Evolutionary conservation across 2,329 filamentous ascomycete genomes (phyloP).

Genomic region (Biscogniauxia sp.): DNA sequence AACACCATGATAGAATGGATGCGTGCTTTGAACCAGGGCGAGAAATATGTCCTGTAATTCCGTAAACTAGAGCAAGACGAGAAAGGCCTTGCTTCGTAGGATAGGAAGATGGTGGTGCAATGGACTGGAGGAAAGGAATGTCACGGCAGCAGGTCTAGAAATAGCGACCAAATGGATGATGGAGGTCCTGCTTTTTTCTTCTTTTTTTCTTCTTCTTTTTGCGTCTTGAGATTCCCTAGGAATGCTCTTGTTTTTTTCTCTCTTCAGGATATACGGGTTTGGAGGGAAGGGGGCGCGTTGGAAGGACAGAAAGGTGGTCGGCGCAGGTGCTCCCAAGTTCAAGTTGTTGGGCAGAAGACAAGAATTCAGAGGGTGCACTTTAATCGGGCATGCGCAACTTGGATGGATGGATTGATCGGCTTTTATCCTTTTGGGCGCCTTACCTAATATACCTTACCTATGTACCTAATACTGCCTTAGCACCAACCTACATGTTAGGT

Average conservation of each 20-base stretch:
- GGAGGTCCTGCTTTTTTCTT: not conserved
- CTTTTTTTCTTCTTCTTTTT: not conserved
- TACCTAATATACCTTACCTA: not conserved
- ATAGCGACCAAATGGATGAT: constrained; percentile 4
- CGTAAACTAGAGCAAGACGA: constrained; percentile 16
- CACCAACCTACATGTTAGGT: no score
- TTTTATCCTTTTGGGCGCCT: not conserved
- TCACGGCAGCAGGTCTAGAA: constrained; percentile 16
- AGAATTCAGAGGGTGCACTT: not conserved
- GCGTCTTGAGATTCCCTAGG: not conserved
- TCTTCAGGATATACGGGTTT: not conserved
- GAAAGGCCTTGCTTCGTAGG: constrained; percentile 15
- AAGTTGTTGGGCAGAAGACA: not conserved
- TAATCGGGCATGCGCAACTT: not conserved
- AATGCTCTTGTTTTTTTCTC: not conserved
- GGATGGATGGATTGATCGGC: not conserved
- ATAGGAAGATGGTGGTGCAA: constrained; percentile 6
- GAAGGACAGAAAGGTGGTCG: not conserved
- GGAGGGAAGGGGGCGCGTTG: not conserved
- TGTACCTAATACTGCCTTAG: no score
- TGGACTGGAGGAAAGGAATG: constrained; percentile 13
- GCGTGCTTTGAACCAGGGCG: constrained; percentile 21
- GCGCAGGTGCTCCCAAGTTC: not conserved
- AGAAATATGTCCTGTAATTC: constrained; percentile 11
- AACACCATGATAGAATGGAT: constrained; percentile 24